Base-by-base conservation (phyloP, 208 protist species). In the Trypanosoma caninum region DNA sequence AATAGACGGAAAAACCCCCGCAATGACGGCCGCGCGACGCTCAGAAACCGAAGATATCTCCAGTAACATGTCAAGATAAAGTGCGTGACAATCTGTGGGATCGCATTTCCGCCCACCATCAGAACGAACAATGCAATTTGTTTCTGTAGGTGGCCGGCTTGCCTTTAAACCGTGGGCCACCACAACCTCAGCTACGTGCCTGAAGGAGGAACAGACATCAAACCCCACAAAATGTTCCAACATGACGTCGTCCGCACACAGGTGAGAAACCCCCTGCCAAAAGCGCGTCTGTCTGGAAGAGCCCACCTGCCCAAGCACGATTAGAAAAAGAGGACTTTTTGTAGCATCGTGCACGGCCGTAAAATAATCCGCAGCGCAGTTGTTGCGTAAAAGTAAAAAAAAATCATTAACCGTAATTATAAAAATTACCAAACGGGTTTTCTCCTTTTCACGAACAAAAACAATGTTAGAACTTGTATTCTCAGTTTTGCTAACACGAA, bases 51-150 rank as follows among this genome's bases (percentile, higher is more conserved):
- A 75, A 41, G 66, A 70, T 30, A 92, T 69, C 51, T 92, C 85
- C 2, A 66, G 68, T 16, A 92, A 65, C 81, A 92, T 89, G 45
- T 65, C 69, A 31, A 72, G 66, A 62, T 89, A 92, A 38, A 92
- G 60, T 4, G 65, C 72, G 45, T 84, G 76, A 69, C 85, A 89
- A 47, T 92, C 82, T 3, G 62, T 82, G 1, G 85, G 80, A 25
- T 86, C 65, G 57, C 74, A 79, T 59, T 92, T 92, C 18, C 72
- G 70, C 41, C 71, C 57, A 5, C 67, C 67, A 41, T 92, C 81
- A 0, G 65, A 65, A 6, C 84, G 81, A 18, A 87, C 65, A 33
- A 75, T 33, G 40, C 76, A 79, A 30, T 90, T 80, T 27, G 37
- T 46, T 46, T 82, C 79, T 2, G 10, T 40, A 31, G 78, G 63